Percentiles rank a stretch among this genome's conserved stretches.
phyloP scores from a whole-genome alignment of 2,329 filamentous ascomycete species.

The Lojkania enalia region DNA sequence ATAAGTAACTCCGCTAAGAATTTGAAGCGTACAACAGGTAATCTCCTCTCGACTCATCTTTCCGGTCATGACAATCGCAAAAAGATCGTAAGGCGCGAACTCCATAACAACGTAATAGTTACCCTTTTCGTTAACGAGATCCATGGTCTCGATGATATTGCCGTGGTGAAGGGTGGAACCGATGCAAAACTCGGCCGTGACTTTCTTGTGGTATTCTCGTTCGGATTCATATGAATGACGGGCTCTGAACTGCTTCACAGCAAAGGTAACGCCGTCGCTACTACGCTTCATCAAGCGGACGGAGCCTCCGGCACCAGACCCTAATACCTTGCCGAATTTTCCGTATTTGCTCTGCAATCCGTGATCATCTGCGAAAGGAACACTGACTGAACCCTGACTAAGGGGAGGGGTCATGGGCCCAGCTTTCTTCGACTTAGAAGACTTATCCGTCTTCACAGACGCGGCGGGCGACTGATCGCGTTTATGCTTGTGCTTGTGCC shows the following conservation, averaged over 20 bases:
- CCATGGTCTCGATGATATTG: constrained; percentile 96
- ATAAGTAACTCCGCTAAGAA: constrained; percentile 91
- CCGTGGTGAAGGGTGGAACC: constrained; percentile 95
- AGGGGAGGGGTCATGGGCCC: constrained; percentile 46
- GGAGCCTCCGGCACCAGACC: constrained; percentile 91
- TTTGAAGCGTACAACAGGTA: constrained; percentile 88
- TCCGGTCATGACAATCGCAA: constrained; percentile 98
- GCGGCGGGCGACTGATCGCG: constrained; percentile 62
- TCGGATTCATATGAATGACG: constrained; percentile 92
- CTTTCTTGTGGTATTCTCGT: constrained; percentile 95
- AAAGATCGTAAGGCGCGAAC: constrained; percentile 92
- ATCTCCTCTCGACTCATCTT: constrained; percentile 94
- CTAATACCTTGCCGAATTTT: constrained; percentile 91
- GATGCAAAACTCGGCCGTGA: constrained; percentile 97
- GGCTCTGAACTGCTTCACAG: constrained; percentile 94
- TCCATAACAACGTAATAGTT: constrained; percentile 99
- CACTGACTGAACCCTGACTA: constrained; percentile 41
- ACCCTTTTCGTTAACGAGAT: constrained; percentile 91
- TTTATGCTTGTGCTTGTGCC: constrained; percentile 64
- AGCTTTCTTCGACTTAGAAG: constrained; percentile 50
- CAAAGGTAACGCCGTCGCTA: constrained; percentile 90
- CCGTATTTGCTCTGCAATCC: constrained; percentile 89
- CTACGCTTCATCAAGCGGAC: constrained; percentile 92
- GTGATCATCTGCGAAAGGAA: constrained; percentile 94
- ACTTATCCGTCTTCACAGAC: constrained; percentile 57